phyloP scores from a whole-genome alignment of 768 basidiomycete species.

The Xerocomellus intermedius region DNA sequence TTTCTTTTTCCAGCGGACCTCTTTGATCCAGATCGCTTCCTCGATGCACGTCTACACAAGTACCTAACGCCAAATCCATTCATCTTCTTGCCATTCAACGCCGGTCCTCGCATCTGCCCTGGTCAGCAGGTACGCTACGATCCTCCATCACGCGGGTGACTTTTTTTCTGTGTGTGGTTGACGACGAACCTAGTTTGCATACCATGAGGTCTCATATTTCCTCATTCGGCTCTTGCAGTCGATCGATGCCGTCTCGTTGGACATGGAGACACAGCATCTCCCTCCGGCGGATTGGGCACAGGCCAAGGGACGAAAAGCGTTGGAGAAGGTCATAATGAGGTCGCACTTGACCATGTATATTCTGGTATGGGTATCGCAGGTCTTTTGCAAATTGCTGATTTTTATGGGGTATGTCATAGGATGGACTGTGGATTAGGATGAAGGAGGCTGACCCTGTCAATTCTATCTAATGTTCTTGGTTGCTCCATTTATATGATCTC shows the following conservation, averaged over 20 bases:
- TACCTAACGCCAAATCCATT: constrained; percentile 59
- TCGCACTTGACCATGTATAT: constrained; percentile 44
- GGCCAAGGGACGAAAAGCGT: constrained; percentile 35
- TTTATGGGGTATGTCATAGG: constrained; percentile 3
- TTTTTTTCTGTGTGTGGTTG: neutral
- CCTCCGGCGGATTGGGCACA: constrained; percentile 35
- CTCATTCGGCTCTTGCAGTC: constrained; percentile 51
- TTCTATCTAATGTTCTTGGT: neutral
- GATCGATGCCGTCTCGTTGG: constrained; percentile 41
- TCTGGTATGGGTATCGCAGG: constrained; percentile 27
- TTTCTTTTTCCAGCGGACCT: constrained; percentile 20
- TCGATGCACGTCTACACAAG: constrained; percentile 54
- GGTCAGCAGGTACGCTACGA: constrained; percentile 40
- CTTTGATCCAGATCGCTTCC: constrained; percentile 67
- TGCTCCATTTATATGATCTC: neutral
- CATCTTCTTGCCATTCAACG: constrained; percentile 71
- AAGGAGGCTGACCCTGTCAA: constrained; percentile 14
- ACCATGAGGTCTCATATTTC: constrained; percentile 55
- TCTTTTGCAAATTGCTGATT: neutral
- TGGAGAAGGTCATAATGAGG: constrained; percentile 41
- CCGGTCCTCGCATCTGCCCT: constrained; percentile 63
- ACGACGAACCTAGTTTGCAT: constrained; percentile 43
- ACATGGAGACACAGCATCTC: constrained; percentile 34
- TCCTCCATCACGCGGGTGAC: neutral
- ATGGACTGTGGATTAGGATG: constrained; percentile 29